Base-by-base conservation (phyloP, 2,329 filamentous ascomycete genomes). In the Verticillium albo-atrum region DNA sequence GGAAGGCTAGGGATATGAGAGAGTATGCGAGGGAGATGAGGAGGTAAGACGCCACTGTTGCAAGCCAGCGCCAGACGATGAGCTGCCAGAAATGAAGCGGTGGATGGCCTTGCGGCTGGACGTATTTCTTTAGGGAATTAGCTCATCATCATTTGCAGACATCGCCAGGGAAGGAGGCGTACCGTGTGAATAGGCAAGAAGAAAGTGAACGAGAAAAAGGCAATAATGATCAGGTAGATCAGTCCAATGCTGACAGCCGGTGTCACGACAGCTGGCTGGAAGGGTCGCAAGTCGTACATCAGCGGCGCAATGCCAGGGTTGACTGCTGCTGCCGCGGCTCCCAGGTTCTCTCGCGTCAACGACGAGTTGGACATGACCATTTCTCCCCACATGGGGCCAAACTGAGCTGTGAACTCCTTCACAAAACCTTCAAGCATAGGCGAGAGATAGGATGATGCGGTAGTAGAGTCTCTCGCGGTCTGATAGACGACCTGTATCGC, bases 211-310 rank as follows among this genome's bases (percentile, higher is more conserved):
- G 80, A 84, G 74, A 89, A 88, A 74, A 89, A 89, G 0, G 84
- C 83, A 47, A 89, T 77, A 65, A 89, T 88, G 65, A 89, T 88
- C 2, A 88, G 73, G 67, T 89, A 89, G 64, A 89, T 88, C 28
- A 89, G 71, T 0, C 85, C 85, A 57, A 89, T 86, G 1, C 78
- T 82, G 2, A 88, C 80, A 1, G 85, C 79, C 0, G 86, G 86
- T 2, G 80, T 83, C 1, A 79, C 74, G 2, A 77, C 77, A 6
- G 81, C 75, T 0, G 85, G 85, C 17, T 68, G 72, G 68, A 89
- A 88, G 0, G 85, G 85, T 2, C 86, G 76, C 4, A 89, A 74
- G 60, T 89, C 85, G 68, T 80, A 67, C 30, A 62, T 57, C 35
- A 70, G 32, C 20, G 70, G 69, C 25, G 68, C 55, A 9, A 74